Base-by-base conservation (phyloP, 2,329 filamentous ascomycete genomes). In the Fusarium compactum region DNA sequence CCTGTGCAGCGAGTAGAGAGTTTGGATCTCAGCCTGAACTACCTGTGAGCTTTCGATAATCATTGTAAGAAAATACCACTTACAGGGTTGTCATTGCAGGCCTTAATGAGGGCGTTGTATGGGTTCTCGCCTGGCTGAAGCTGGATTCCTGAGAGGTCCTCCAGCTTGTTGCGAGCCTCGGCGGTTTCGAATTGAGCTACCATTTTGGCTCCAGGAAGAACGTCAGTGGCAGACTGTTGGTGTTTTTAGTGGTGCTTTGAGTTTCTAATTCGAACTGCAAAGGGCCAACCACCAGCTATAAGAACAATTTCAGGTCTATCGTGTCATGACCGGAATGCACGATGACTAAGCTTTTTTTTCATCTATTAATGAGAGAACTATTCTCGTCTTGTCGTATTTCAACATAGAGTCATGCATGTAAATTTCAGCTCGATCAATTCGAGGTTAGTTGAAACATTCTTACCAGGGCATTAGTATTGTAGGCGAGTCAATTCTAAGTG, bases 1-100 rank as follows among this genome's bases (percentile, higher is more conserved):
- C 53, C 95, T 90, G 77, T 98, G 95, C 2, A 84, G 85, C 14
- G 87, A 84, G 79, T 98, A 98, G 44, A 90, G 86, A 9, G 82
- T 79, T 81, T 95, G 92, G 14, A 97, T 90, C 74, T 90, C 82
- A 24, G 81, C 79, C 91, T 93, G 47, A 9, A 43, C 27, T 18
- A 10, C 2, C 0, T 2, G 20, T 61, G n/a, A 69, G 51, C 29
- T 47, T 34, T 16, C n/a, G 32, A 4, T 2, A 25, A 6, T 43
- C 12, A 18, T 18, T 14, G 18, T 15, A 6, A 25, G 24, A 29
- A 44, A 22, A 14, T 20, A 3, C 1, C 12, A 71, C 86, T 76
- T 84, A 95, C 93, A 57, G 89, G 82, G 71, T 93, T 84, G 77
- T 91, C 83, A 50, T 89, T 80, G 76, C 91, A 94, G 12, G 87